Evolutionary conservation across 2,329 filamentous ascomycete species (phyloP).

Genomic region (Trichoderma koningii): DNA sequence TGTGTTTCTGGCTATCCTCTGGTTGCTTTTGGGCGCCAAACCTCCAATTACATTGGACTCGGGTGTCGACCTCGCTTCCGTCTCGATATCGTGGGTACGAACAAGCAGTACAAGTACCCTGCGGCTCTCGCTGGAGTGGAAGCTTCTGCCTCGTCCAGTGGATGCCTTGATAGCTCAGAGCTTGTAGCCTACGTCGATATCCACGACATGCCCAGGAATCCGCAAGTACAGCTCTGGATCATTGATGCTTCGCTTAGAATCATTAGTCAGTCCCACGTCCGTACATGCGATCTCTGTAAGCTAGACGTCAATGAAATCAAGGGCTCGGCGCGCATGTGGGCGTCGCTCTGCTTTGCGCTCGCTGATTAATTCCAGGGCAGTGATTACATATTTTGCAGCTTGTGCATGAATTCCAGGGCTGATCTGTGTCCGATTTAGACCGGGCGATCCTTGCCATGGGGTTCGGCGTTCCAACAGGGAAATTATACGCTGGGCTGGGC

Average conservation of each 20-base stretch:
- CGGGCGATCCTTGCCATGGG: neutral
- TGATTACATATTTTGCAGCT: neutral
- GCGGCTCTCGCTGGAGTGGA: neutral
- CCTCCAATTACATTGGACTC: neutral
- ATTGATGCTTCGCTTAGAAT: neutral
- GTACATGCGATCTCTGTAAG: too few relatives aligned
- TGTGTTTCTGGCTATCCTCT: neutral
- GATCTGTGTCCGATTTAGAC: constrained; percentile 6
- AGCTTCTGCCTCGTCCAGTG: neutral
- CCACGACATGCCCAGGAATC: neutral
- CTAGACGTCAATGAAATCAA: neutral
- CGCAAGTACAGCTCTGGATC: neutral
- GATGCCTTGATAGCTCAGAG: neutral
- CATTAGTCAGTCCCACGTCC: neutral
- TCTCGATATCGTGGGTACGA: neutral
- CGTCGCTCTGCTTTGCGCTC: neutral
- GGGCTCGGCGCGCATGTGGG: neutral
- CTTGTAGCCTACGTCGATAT: neutral
- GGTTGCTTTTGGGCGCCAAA: neutral
- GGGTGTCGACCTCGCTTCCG: constrained; percentile 1
- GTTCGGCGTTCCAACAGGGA: constrained; percentile 10
- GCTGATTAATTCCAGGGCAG: neutral
- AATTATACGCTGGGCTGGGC: neutral
- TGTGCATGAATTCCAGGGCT: constrained; percentile 1
- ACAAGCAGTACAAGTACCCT: neutral